Percentiles rank a stretch among this genome's conserved stretches.
These are phyloP conservation scores for Penicillium goetzii DNA, from an alignment of 495 filamentous ascomycete species.

Conservation along the genomic window DNA sequence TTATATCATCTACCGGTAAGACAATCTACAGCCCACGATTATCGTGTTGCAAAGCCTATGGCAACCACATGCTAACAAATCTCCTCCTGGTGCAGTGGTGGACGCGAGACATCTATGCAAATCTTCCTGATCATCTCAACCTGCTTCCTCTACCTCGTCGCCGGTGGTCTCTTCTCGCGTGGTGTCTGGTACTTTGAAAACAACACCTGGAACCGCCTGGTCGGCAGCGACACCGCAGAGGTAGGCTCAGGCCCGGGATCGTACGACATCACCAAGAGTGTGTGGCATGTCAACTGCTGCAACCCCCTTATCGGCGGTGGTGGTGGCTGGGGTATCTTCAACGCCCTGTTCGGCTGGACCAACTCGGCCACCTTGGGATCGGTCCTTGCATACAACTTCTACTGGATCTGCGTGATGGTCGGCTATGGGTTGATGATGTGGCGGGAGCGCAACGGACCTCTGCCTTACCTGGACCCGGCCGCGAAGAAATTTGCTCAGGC, in stretches of 20 bases:
- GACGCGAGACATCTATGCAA: slow-evolving; percentile 68
- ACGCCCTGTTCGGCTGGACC: slow-evolving; percentile 78
- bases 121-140: slow-evolving; percentile 81
- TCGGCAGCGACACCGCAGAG: slow-evolving; percentile 77
- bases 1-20: slow-evolving; percentile 78
- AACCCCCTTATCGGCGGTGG: slow-evolving; percentile 71
- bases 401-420: slow-evolving; percentile 61
- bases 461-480: slow-evolving; percentile 31
- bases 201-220: slow-evolving; percentile 63
- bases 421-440: slow-evolving; percentile 32
- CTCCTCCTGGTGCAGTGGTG: slow-evolving; percentile 51
- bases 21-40: not conserved
- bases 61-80: not conserved
- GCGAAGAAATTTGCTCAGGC: slow-evolving; percentile 12
- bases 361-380: slow-evolving; percentile 83
- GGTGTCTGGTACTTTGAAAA: slow-evolving; percentile 74
- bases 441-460: slow-evolving; percentile 28
- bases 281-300: slow-evolving; percentile 95
- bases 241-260: slow-evolving; percentile 78
- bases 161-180: slow-evolving; percentile 78
- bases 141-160: slow-evolving; percentile 85
- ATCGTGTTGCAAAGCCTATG: not conserved
- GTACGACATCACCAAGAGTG: slow-evolving; percentile 80
- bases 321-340: slow-evolving; percentile 90
- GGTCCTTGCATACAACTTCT: slow-evolving; percentile 86